phyloP scores from a whole-genome alignment of 352 stramenopile genomes.

The Vaucheria bursata region DNA sequence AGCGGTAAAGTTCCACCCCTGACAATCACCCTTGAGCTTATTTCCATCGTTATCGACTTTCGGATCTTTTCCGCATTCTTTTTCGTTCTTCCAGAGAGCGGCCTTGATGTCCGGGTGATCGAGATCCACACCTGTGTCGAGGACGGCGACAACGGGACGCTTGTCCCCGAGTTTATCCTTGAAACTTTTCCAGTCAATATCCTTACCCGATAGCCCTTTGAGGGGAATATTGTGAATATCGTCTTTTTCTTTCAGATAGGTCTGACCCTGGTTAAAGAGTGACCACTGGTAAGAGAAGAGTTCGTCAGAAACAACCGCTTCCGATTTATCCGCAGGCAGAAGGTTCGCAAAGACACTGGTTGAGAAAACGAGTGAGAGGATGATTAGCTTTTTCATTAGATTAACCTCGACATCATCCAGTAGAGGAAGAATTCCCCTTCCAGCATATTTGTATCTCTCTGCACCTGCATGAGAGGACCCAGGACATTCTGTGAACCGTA shows the following conservation, averaged over 20 bases:
- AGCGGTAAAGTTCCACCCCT: too few species aligned
- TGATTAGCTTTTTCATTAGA: not conserved
- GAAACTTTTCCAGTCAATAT: not conserved
- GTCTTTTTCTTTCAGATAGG: not conserved
- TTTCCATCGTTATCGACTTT: too few species aligned
- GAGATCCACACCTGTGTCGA: not conserved
- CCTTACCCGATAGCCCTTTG: not conserved
- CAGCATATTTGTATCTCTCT: not conserved
- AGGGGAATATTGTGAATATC: not conserved
- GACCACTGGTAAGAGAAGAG: not conserved
- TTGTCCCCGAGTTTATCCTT: too few species aligned
- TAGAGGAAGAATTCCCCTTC: not conserved
- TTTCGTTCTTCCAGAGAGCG: too few species aligned
- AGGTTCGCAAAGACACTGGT: not conserved
- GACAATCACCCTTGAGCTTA: too few species aligned
- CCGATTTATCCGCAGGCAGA: too few species aligned
- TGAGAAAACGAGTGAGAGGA: not conserved
- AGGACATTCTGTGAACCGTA: not conserved
- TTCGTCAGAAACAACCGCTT: too few species aligned
- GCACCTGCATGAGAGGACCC: not conserved
- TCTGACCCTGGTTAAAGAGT: not conserved
- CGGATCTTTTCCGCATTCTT: too few species aligned
- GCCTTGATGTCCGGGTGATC: not conserved
- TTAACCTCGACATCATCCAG: not conserved
- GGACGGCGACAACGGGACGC: not conserved